Base-by-base conservation (phyloP, 2,329 filamentous ascomycete species). In the Microdochium bolleyi region DNA sequence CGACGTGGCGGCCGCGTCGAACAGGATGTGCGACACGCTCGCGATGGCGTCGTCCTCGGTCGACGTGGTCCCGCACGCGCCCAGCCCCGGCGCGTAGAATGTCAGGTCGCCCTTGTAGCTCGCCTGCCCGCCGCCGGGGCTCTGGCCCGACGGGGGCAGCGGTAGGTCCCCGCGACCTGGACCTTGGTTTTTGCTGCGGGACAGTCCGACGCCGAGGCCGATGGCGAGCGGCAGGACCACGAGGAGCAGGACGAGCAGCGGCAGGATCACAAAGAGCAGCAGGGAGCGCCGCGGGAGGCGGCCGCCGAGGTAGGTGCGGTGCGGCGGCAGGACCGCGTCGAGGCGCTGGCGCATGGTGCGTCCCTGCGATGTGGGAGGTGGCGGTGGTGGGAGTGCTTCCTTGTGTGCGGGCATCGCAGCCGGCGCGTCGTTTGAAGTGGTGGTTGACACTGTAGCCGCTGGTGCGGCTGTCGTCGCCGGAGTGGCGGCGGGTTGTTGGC, bases 21-120 rank as follows among this genome's bases (percentile, higher is more conserved):
- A 92, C 3, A 88, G 63, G n/a, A 76, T 62, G 60, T 85, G 79
- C 2, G 84, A 85, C 0, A 92, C 75, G 1, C 88, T 80, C 34
- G 80, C 84, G 41, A 92, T 79, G 53, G 76, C 62, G 53, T 90
- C 84, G 8, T 65, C 67, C 8, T 74, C 71, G 1, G 63, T 67
- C 51, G 79, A 82, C 1, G 69, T 74, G 30, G 77, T 67, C 4
- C 88, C 88, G 63, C 89, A 92, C 0, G 87, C 83, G 13, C 88
- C 88, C 3, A 89, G 73, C 3, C 68, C 73, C 0, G 85, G 80
- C 19, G 73, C 70, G 65, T 87, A 92, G 70, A 84, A 92, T 1
- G 85, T 89, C 50, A 88, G 65, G 50, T 88, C 84, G 51, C 85
- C 86, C 3, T 70, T 76, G 60, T 80, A 82, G 3, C 14, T 21